These are phyloP conservation scores for Penicillium hordei DNA, from an alignment of 2,329 filamentous ascomycete genomes.

Conservation along the genomic window DNA sequence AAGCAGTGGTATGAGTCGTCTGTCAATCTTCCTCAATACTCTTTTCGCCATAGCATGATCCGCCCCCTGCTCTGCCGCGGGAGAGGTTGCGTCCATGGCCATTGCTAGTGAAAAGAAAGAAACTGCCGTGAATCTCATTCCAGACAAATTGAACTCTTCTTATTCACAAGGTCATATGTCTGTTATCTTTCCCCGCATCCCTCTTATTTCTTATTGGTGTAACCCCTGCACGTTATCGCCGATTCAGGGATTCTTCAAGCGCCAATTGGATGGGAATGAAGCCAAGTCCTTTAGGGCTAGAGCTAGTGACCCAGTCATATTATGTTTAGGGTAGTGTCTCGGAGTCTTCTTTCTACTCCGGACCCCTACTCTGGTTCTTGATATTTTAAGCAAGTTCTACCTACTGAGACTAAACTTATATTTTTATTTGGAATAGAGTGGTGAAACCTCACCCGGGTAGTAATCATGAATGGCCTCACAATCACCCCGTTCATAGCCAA, in stretches of 20 bases:
- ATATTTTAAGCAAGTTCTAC: neutral
- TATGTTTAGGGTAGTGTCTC: neutral
- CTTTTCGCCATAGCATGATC: conserved; percentile 16
- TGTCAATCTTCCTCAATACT: conserved; percentile 49
- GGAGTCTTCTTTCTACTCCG: neutral
- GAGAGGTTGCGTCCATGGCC: conserved; percentile 5
- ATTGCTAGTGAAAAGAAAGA: neutral
- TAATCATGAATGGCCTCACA: conserved; percentile 21
- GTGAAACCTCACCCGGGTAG: no score
- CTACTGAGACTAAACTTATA: neutral
- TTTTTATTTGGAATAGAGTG: neutral
- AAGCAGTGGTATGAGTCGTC: conserved; percentile 3
- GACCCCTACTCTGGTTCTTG: neutral
- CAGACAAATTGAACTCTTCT: neutral
- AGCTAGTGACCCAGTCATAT: neutral
- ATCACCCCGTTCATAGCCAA: conserved; percentile 35
- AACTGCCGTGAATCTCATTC: neutral
- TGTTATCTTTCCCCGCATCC: conserved; percentile 22
- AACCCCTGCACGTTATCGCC: conserved; percentile 10
- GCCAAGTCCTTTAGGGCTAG: neutral
- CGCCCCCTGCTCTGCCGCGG: conserved; percentile 10
- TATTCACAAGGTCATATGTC: neutral
- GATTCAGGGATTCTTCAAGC: neutral
- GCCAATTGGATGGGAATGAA: neutral
- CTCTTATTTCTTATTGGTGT: conserved; percentile 3